Base-by-base conservation (phyloP, 441 rosid genomes). In the Eutrema salsugineum region DNA sequence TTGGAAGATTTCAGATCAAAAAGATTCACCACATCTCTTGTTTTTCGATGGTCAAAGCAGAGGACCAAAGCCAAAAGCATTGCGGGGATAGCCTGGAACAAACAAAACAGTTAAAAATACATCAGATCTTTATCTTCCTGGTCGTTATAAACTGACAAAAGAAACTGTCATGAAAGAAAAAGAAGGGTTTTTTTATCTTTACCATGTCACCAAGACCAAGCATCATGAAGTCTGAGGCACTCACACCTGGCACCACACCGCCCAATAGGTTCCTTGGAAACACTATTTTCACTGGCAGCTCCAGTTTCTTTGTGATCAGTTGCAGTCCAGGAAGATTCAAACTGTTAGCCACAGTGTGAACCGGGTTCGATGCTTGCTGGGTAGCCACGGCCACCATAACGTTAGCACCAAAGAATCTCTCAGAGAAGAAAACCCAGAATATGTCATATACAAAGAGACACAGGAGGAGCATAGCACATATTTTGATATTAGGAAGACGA, bases 131-230 rank as follows among this genome's bases (percentile, higher is more conserved):
- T 28, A 4, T 28, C 30, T 2, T 28, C 30, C 30, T 28, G 5
- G 30, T 28, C 3, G 30, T 28, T 28, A 3, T 28, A 28, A 28
- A 1, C 30, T 28, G 30, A 28, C 30, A 4, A 22, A 28, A 28
- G 30, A 28, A 6, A 28, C 30, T 28, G 32, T 28, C 32, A 4
- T 4, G 15, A 24, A 55, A 44, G 43, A 17, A 1, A 16, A 32
- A 16, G 43, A 66, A 62, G 36, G 73, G 61, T 59, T 62, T 63
- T 44, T 61, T 40, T 5, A 38, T 51, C 14, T 81, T 48, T 88
- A 92, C 99, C 99, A 94, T 92, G 84, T 94, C 98, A 70, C 99
- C 99, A 27, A 92, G 98, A 63, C 99, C 98, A 69, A 94, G 97
- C 98, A 94, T 92, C 98, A 92, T 90, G 86, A 85, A 94, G 64